Evolutionary conservation across 2,329 filamentous ascomycete genomes (phyloP).

Genomic region (Pseudogymnoascus sp.): DNA sequence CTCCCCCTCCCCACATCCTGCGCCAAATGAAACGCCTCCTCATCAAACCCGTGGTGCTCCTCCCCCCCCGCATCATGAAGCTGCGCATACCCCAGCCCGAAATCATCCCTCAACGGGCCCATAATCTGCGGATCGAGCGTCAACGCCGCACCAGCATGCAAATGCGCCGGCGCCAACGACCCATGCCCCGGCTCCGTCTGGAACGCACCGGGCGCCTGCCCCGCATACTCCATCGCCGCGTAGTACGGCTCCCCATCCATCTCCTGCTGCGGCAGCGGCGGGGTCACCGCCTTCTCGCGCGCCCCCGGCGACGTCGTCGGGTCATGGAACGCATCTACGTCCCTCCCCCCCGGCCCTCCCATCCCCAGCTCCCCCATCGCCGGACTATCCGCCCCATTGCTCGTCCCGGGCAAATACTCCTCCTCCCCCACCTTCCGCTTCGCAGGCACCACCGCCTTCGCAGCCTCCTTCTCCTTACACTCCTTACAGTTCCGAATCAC

Average conservation of each 20-base stretch:
- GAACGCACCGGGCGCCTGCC: not conserved
- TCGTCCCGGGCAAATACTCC: not conserved
- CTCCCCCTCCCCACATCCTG: not conserved
- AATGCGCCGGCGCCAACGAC: not conserved
- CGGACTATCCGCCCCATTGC: not conserved
- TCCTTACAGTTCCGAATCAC: conserved; percentile 87
- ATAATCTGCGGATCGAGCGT: not conserved
- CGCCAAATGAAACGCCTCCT: not conserved
- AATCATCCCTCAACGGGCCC: not conserved
- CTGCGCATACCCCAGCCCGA: not conserved
- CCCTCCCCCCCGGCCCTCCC: not conserved
- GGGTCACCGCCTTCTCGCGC: not conserved
- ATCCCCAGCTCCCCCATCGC: not conserved
- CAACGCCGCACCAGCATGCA: not conserved
- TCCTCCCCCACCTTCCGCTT: not conserved
- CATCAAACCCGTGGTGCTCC: not conserved
- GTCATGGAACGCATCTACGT: not conserved
- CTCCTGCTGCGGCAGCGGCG: not conserved
- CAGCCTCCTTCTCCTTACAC: conserved; percentile 63
- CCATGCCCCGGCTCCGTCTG: not conserved
- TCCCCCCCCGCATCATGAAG: not conserved
- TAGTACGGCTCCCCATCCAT: not conserved
- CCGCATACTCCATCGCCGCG: not conserved
- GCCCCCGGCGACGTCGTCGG: not conserved
- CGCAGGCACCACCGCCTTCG: conserved; percentile 41